Evolutionary conservation across 1,284 basidiomycete genomes (phyloP).

Genomic region (Ganoderma leucocontextum): DNA sequence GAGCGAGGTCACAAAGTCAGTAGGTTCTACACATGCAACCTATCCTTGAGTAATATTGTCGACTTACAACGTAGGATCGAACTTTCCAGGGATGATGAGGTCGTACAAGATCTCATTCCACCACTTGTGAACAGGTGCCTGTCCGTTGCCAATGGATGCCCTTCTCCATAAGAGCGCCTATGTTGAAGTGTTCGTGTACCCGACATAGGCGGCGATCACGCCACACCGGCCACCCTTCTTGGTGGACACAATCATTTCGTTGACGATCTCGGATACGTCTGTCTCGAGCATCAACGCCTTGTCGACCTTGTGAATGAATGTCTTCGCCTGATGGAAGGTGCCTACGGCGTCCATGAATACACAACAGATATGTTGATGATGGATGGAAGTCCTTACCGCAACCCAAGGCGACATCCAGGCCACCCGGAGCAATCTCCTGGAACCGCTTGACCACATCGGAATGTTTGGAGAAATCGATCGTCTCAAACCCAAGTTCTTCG

Average conservation of each 20-base stretch:
- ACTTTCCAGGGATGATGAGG: constrained; percentile 70
- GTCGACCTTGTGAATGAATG: constrained; percentile 69
- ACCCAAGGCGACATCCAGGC: constrained; percentile 70
- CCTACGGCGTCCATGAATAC: constrained; percentile 41
- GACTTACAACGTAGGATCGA: constrained; percentile 72
- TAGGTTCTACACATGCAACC: not conserved
- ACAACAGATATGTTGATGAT: not conserved
- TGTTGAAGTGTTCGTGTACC: constrained; percentile 76
- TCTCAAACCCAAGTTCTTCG: constrained; percentile 64
- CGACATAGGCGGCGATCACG: constrained; percentile 70
- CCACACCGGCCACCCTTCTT: constrained; percentile 72
- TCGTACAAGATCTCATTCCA: constrained; percentile 77
- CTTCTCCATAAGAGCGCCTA: constrained; percentile 84
- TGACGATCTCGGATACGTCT: constrained; percentile 76
- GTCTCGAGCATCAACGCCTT: constrained; percentile 80
- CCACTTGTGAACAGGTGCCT: constrained; percentile 79
- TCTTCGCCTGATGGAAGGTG: constrained; percentile 79
- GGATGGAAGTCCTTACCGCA: constrained; percentile 42
- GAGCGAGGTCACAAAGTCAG: constrained; percentile 20
- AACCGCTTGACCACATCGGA: constrained; percentile 66
- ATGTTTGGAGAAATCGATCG: constrained; percentile 68
- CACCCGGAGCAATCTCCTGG: constrained; percentile 68
- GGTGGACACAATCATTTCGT: constrained; percentile 72
- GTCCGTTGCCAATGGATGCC: constrained; percentile 75
- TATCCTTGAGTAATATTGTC: not conserved